Percentiles rank a stretch among this genome's conserved stretches.
These are phyloP conservation scores for Solanum chmielewskii DNA, from an alignment of 257 asterid genomes.

Conservation along the genomic window DNA sequence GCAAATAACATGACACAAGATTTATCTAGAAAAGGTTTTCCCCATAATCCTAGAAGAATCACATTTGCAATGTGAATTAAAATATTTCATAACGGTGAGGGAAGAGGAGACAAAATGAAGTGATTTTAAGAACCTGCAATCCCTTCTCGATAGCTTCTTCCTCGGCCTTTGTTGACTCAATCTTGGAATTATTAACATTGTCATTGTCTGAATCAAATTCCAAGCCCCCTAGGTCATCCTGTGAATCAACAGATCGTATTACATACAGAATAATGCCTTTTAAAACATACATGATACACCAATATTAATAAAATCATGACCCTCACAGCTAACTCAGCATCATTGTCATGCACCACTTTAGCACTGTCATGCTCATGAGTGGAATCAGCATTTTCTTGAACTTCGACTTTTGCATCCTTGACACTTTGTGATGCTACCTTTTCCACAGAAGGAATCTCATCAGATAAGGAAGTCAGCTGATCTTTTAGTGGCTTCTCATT, in stretches of 20 bases:
- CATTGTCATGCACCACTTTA: conserved; percentile 36
- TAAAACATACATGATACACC: not conserved
- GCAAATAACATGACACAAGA: not conserved
- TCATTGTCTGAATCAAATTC: conserved; percentile 71
- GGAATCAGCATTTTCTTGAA: conserved; percentile 23
- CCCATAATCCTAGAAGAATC: not conserved
- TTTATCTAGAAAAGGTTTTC: not conserved
- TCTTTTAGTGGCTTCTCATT: conserved; percentile 22
- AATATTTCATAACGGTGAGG: not conserved
- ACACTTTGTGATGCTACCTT: conserved; percentile 46
- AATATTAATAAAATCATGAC: not conserved
- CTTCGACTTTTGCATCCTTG: conserved; percentile 52
- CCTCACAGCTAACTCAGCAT: conserved; percentile 50
- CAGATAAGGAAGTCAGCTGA: conserved; percentile 51
- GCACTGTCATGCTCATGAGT: conserved; percentile 14
- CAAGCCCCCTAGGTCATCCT: conserved; percentile 57
- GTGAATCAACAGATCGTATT: conserved; percentile 1
- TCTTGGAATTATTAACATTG: conserved; percentile 44
- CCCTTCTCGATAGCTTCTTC: conserved; percentile 88
- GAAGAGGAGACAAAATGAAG: not conserved
- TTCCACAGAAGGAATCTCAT: conserved; percentile 53
- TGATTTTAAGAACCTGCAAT: conserved; percentile 53
- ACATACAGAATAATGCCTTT: not conserved
- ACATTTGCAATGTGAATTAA: not conserved
- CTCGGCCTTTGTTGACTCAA: conserved; percentile 91